Evolutionary conservation across 305 asterid species (phyloP).

Genomic region (Solanum hybrid): DNA sequence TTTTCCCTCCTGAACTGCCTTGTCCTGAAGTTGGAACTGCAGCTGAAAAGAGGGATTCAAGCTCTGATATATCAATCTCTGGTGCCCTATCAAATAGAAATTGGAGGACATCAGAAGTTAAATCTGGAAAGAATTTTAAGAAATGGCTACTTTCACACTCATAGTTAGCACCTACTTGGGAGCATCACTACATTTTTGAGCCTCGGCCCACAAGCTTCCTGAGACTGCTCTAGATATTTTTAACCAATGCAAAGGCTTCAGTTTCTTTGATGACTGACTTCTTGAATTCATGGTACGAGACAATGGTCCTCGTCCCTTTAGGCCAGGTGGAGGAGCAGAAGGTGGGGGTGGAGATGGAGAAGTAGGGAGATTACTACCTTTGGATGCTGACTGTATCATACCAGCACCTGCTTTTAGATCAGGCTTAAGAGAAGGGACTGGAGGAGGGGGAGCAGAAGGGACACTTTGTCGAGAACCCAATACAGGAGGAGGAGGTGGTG

Average conservation of each 20-base stretch:
- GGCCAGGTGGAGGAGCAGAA: conserved; percentile 48
- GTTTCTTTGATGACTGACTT: conserved; percentile 55
- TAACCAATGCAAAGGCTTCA: conserved; percentile 92
- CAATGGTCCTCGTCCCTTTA: conserved; percentile 51
- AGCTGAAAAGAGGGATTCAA: conserved; percentile 87
- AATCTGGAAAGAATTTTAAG: neutral
- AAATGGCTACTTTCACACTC: neutral
- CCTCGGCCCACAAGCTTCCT: conserved; percentile 98
- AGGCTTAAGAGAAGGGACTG: conserved; percentile 26
- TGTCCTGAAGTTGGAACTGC: conserved; percentile 60
- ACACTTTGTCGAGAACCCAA: conserved; percentile 7
- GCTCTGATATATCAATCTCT: conserved; percentile 88
- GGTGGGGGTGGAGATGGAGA: conserved; percentile 93
- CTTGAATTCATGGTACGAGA: conserved; percentile 46
- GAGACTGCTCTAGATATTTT: conserved; percentile 87
- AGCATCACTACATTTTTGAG: conserved; percentile 82
- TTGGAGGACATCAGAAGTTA: conserved; percentile 7
- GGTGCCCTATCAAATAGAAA: conserved; percentile 60
- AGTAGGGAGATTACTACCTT: conserved; percentile 29
- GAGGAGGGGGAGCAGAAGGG: conserved; percentile 72
- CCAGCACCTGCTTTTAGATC: conserved; percentile 14
- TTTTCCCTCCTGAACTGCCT: conserved; percentile 43
- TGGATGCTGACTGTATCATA: conserved; percentile 14
- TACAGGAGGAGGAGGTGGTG: conserved; percentile 22
- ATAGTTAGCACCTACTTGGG: conserved; percentile 45